phyloP scores from a whole-genome alignment of 495 filamentous ascomycete species.

The Daldinia childiae region DNA sequence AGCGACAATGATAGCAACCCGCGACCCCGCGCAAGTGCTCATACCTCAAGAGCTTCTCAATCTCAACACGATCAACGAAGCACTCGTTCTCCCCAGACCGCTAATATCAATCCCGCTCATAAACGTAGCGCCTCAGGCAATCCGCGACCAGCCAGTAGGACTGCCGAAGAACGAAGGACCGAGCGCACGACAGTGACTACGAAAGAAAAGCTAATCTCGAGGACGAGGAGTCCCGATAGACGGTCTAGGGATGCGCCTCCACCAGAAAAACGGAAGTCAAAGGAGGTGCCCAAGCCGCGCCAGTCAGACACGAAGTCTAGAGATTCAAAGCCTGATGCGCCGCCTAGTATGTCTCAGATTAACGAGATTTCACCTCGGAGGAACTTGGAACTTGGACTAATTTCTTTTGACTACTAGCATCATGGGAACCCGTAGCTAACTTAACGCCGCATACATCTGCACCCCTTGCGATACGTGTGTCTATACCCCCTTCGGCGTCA shows the following conservation, averaged over 20 bases:
- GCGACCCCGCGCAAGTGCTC: slow-evolving; percentile 49
- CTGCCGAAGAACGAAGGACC: slow-evolving; percentile 54
- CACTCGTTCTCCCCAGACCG: slow-evolving; percentile 37
- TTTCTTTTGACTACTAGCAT: slow-evolving; percentile 25
- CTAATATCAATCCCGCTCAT: slow-evolving; percentile 49
- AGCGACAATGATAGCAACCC: slow-evolving; percentile 49
- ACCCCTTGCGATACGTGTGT: slow-evolving; percentile 86
- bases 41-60: slow-evolving; percentile 40
- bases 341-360: slow-evolving; percentile 43
- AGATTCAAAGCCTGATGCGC: slow-evolving; percentile 54
- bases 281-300: slow-evolving; percentile 55
- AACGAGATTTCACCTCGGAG: not conserved
- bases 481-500: slow-evolving; percentile 80
- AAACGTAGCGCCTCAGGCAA: slow-evolving; percentile 58
- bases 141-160: slow-evolving; percentile 50
- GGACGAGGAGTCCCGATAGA: slow-evolving; percentile 73
- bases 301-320: slow-evolving; percentile 55
- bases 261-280: slow-evolving; percentile 46
- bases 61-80: slow-evolving; percentile 37
- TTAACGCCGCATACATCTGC: slow-evolving; percentile 87
- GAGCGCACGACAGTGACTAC: slow-evolving; percentile 69
- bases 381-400: slow-evolving; percentile 18
- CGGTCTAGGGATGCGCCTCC: slow-evolving; percentile 54
- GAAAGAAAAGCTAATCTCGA: slow-evolving; percentile 68
- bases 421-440: slow-evolving; percentile 84